Conservation (phyloP, 2,329 filamentous ascomycete species). For the Monilinia polystroma region DNA sequence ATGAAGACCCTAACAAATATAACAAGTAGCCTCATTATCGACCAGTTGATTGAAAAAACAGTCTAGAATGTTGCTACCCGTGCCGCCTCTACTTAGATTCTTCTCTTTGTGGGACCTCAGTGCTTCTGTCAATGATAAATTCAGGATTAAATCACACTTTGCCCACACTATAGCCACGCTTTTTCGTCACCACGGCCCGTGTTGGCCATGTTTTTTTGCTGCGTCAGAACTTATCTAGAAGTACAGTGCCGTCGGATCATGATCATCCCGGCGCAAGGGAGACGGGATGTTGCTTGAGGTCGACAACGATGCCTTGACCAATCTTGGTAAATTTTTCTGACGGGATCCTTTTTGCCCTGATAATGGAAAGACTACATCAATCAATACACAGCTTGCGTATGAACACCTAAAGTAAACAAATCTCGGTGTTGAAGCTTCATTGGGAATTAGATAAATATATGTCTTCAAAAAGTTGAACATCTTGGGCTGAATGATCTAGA, state of each 20-base stretch:
- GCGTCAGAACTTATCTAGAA: background rate
- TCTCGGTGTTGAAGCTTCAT: slow-evolving; percentile 18
- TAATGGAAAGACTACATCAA: background rate
- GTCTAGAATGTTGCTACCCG: slow-evolving; percentile 23
- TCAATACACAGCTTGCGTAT: background rate
- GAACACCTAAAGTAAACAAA: slow-evolving; percentile 12
- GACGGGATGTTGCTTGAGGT: slow-evolving; percentile 21
- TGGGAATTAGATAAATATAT: slow-evolving; percentile 11
- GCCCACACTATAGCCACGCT: slow-evolving; percentile 2
- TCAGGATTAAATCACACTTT: background rate
- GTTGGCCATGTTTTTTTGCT: slow-evolving; percentile 19
- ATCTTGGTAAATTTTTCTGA: slow-evolving; percentile 9
- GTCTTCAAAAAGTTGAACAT: slow-evolving; percentile 15
- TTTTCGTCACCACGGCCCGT: slow-evolving; percentile 19
- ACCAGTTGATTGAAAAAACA: slow-evolving; percentile 5
- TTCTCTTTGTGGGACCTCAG: slow-evolving; percentile 15
- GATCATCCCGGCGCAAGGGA: slow-evolving; percentile 23
- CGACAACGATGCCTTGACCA: slow-evolving; percentile 8
- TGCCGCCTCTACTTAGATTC: slow-evolving; percentile 8
- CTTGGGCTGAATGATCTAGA: slow-evolving; percentile 8
- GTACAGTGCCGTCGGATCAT: slow-evolving; percentile 17
- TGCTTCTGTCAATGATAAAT: slow-evolving; percentile 4
- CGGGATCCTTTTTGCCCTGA: background rate
- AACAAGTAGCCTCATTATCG: background rate
- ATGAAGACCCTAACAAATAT: background rate